Evolutionary conservation across 371 early-diverging fungal genomes (phyloP).

Genomic region (Sporodiniella umbellata): DNA sequence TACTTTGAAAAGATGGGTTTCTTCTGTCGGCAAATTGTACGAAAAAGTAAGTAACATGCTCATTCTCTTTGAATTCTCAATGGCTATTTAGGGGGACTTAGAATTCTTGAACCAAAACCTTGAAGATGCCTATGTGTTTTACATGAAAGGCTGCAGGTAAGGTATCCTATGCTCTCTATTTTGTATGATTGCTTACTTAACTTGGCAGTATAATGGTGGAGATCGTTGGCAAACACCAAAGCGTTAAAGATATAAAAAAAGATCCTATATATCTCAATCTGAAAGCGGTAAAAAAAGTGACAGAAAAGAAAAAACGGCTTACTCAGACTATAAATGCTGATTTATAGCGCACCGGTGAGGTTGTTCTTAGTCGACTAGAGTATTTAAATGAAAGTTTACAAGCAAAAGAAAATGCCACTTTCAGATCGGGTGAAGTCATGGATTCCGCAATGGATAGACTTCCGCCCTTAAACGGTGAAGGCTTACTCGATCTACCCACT

Average conservation of each 20-base stretch:
- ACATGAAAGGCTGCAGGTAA: conserved; percentile 27
- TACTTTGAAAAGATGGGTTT: conserved; percentile 8
- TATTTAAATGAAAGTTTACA: conserved; percentile 6
- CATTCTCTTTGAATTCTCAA: not conserved
- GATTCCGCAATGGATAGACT: conserved; percentile 4
- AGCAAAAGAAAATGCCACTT: conserved; percentile 8
- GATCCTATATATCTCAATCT: conserved; percentile 41
- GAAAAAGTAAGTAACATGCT: conserved; percentile 16
- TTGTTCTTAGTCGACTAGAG: conserved; percentile 23
- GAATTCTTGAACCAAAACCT: not conserved
- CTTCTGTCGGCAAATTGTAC: conserved; percentile 12
- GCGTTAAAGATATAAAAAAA: conserved; percentile 30
- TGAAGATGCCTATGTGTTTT: conserved; percentile 17
- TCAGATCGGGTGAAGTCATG: not conserved
- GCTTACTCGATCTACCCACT: conserved; percentile 10
- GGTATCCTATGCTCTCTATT: no score
- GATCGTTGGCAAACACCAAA: conserved; percentile 44
- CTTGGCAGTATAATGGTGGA: conserved; percentile 52
- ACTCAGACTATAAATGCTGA: not conserved
- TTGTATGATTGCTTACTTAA: not conserved
- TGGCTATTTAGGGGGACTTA: conserved; percentile 15
- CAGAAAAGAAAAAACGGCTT: not conserved
- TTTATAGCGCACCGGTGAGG: conserved; percentile 29
- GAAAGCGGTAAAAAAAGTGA: conserved; percentile 41
- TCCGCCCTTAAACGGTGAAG: conserved; percentile 3